Evolutionary conservation across 2,329 filamentous ascomycete species (phyloP), one percentile per base, ranked within the genome.

Genomic region (Xylariaceae sp.): DNA sequence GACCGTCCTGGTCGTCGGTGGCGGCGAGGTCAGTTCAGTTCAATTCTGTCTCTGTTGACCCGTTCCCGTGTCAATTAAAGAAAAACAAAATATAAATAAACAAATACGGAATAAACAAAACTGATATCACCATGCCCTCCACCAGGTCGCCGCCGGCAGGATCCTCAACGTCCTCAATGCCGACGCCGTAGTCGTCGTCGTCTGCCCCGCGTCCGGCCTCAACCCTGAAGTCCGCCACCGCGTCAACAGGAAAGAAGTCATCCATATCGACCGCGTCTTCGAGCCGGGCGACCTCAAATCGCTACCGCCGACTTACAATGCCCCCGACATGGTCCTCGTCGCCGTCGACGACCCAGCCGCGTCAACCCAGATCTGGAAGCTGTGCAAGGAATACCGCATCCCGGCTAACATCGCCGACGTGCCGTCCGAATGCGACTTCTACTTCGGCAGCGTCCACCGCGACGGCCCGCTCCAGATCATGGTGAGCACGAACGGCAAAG

Each of bases 401-500:
- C 86, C 92, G 4, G 92, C 92, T 59, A 99, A 99, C 74, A 96
- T 99, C 66, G 94, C 94, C 66, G 94, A 99, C 72, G 94, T 99
- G 2, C 94, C 94, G 0, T 84, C 91, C 0, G 94, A 99, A 74
- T 99, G 94, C 75, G 94, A 99, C 72, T 99, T 99, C 73, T 99
- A 97, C 80, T 99, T 99, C 77, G 94, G 94, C 63, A 94, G 89
- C 72, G 88, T 97, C 45, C 90, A 99, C 76, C 88, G 94, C 54
- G 94, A 99, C 73, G 94, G 94, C 0, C 94, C 94, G 4, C 76
- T 99, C 62, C 94, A 99, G 78, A 88, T 99, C 70, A 99, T 99
- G 94, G 93, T 99, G 67, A 95, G 90, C 77, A 99, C 94, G 42
- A 99, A 97, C 73, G 94, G 94, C 55, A 97, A 96, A 72, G 94